Evolutionary conservation across 140 eudicot species (phyloP).

Genomic region (Anethum foeniculum): DNA sequence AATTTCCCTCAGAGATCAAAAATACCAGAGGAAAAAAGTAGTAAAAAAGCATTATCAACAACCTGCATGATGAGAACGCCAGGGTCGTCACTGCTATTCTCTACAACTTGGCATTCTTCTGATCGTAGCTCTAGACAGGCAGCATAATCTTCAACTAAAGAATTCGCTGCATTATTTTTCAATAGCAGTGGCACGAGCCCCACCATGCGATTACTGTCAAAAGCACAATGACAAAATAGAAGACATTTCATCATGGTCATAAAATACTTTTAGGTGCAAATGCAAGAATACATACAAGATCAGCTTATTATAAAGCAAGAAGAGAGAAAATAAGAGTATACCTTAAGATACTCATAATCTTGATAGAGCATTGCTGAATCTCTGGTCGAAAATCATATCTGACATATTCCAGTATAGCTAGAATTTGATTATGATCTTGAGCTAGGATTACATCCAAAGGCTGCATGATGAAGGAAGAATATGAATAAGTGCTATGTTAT

Average conservation of each 20-base stretch:
- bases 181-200: constrained; percentile 89
- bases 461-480: constrained; percentile 39
- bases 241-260: background rate
- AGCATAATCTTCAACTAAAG: constrained; percentile 93
- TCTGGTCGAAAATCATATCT: constrained; percentile 87
- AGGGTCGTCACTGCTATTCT: constrained; percentile 68
- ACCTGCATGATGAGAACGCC: constrained; percentile 95
- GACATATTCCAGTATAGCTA: constrained; percentile 81
- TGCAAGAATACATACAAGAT: background rate
- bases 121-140: constrained; percentile 86
- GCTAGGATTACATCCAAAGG: constrained; percentile 90
- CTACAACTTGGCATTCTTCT: constrained; percentile 66
- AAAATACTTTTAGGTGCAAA: background rate
- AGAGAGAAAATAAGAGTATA: constrained; percentile 15
- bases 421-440: constrained; percentile 89
- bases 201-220: constrained; percentile 76
- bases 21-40: background rate
- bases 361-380: constrained; percentile 82
- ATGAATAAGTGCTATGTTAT: background rate
- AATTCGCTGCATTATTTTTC: constrained; percentile 56
- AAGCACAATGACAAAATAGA: background rate
- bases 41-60: constrained; percentile 1
- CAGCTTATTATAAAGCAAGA: background rate
- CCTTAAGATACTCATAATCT: constrained; percentile 85
- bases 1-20: background rate